Evolutionary conservation across 2,329 filamentous ascomycete genomes (phyloP), one percentile per base, ranked within the genome.

Genomic region (Diaporthe caulivora): DNA sequence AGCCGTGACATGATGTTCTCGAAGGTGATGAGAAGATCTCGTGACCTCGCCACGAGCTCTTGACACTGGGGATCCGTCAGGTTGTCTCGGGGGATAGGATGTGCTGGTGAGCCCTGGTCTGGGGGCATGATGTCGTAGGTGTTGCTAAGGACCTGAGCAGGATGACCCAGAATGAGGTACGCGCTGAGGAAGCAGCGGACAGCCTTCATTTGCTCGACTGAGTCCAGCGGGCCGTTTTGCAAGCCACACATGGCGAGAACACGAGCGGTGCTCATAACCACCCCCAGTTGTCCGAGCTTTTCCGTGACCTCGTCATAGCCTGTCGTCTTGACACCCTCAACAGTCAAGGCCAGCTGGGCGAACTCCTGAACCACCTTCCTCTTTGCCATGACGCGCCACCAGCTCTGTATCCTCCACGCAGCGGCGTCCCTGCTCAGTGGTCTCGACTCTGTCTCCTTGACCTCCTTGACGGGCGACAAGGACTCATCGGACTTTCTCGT

Each of bases 161-260:
- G 94, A 80, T 96, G 94, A 1, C 93, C 93, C 34, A 95, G 85
- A 75, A 96, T 95, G 70, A 97, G 86, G 80, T 93, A 96, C 7
- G 94, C 92, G 79, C 93, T 95, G 71, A 97, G 83, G 78, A 96
- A 96, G 0, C 92, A 95, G 77, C 93, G 88, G 53, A 94, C 90
- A 21, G 91, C 89, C 47, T 92, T 91, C 86, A 93, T 93, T 76
- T 94, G 90, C 57, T 89, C 87, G 72, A 92, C 89, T 1, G 90
- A 92, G 21, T 90, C 88, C 2, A 87, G 83, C 3, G 89, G 88
- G 49, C 89, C 90, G 77, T 95, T 92, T 65, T 90, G 87, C 70
- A 96, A 83, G 1, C 92, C 92, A 78, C 94, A 94, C 15, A 94
- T 87, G 37, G 89, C 88, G 74, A 96, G 87, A 21, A 95, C 86